phyloP scores from a whole-genome alignment of 768 basidiomycete genomes.

The Amanita phalloides region DNA sequence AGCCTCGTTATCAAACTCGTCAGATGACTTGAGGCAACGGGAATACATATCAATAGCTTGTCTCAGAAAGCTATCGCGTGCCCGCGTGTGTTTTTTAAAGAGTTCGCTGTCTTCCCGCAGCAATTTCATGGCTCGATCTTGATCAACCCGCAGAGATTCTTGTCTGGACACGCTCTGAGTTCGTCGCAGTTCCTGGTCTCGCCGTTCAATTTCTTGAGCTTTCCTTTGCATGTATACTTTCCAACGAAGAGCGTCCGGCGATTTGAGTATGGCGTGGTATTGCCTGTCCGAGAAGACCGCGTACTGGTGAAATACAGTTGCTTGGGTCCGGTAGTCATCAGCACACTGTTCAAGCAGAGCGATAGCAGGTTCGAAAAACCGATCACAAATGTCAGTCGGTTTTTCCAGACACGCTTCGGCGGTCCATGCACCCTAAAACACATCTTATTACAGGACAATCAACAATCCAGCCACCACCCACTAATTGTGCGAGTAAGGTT shows the following conservation, averaged over 20 bases:
- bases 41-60: conserved; percentile 85
- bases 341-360: conserved; percentile 13
- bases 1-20: conserved; percentile 65
- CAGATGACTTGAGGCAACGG: conserved; percentile 55
- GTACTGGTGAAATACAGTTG: conserved; percentile 66
- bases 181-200: conserved; percentile 23
- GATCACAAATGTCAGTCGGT: conserved; percentile 54
- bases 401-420: conserved; percentile 79
- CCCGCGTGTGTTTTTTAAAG: conserved; percentile 42
- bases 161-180: conserved; percentile 9
- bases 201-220: conserved; percentile 50
- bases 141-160: conserved; percentile 14
- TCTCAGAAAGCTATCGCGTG: conserved; percentile 52
- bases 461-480: conserved; percentile 21
- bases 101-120: conserved; percentile 34
- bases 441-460: background rate
- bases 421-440: conserved; percentile 76
- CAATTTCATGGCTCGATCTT: conserved; percentile 22
- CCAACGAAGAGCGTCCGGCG: conserved; percentile 59
- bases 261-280: conserved; percentile 58
- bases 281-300: conserved; percentile 88
- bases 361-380: conserved; percentile 63
- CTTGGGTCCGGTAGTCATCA: conserved; percentile 24
- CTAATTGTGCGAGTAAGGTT: conserved; percentile 50
- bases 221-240: conserved; percentile 69